phyloP scores from a whole-genome alignment of 306 rosid species.

The Albizia julibrissin region DNA sequence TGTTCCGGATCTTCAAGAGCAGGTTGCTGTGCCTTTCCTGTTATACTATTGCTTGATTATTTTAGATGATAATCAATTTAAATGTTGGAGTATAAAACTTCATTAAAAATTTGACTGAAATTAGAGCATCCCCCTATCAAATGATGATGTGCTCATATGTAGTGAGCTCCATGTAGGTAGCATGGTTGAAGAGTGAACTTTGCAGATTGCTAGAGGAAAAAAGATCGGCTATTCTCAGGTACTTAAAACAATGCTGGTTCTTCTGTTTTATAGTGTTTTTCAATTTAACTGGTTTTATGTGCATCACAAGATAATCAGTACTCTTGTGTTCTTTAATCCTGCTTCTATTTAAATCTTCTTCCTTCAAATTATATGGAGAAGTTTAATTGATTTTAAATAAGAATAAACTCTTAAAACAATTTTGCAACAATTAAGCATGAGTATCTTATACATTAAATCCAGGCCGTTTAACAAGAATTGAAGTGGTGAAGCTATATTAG shows the following conservation, averaged over 20 bases:
- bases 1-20: conserved; percentile 86
- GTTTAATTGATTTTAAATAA: background rate
- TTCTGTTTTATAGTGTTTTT: background rate
- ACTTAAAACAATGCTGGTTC: conserved; percentile 15
- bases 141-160: conserved; percentile 33
- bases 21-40: conserved; percentile 51
- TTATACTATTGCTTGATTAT: conserved; percentile 2
- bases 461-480: background rate
- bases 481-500: background rate
- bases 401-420: background rate
- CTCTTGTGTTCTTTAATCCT: background rate
- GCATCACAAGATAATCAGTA: background rate
- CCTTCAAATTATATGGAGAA: background rate
- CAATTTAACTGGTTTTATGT: background rate
- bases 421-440: background rate
- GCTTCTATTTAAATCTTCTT: background rate
- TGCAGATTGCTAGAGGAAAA: conserved; percentile 87
- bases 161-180: conserved; percentile 65
- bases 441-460: background rate
- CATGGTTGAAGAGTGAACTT: conserved; percentile 83
- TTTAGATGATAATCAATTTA: conserved; percentile 22
- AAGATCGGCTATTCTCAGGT: conserved; percentile 93
- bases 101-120: background rate
- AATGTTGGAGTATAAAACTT: background rate
- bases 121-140: conserved; percentile 15